Evolutionary conservation across 2,329 filamentous ascomycete genomes (phyloP), one percentile per base, ranked within the genome.

Genomic region (Talaromyces sp.): DNA sequence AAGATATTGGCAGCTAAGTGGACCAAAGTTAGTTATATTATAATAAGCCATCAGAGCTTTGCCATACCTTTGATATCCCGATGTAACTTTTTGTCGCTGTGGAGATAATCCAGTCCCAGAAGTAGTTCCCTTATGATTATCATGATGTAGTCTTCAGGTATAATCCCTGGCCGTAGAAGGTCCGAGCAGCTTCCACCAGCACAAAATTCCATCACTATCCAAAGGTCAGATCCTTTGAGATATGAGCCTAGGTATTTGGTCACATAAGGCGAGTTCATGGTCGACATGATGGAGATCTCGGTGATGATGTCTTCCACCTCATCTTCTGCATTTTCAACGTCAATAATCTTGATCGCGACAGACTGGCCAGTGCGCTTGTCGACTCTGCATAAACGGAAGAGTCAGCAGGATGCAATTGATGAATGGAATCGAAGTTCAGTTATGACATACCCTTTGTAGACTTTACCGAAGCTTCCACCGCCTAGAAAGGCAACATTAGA

Each of bases 151-250:
- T 96, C 91, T 76, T 99, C 94, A 19, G 87, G 85, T 61, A 99
- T 93, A 40, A 87, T 77, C 22, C 94, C 94, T 0, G 94, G 91
- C 77, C 96, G 96, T 87, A 99, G 89, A 61, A 99, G 78, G 71
- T 97, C 94, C 50, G 90, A 91, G 70, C 94, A 97, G 75, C 93
- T 97, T 4, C 94, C 94, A 21, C 94, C 94, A 1, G 93, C 92
- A 75, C 94, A 99, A 69, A 94, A 99, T 75, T 99, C 94, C 94
- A 99, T 99, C 73, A 97, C 91, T 66, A 99, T 99, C 94, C 94
- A 99, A 67, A 99, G 78, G 77, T 97, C 90, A 2, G 92, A 94
- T 22, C 93, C 94, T 70, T 96, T 96, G 65, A 96, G 85, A 70
- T 94, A 97, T 58, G 93, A 97, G 64, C 94, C 94, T 77, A 96